phyloP scores from a whole-genome alignment of 2,329 filamentous ascomycete species.

The Ophiosphaerella narmari region DNA sequence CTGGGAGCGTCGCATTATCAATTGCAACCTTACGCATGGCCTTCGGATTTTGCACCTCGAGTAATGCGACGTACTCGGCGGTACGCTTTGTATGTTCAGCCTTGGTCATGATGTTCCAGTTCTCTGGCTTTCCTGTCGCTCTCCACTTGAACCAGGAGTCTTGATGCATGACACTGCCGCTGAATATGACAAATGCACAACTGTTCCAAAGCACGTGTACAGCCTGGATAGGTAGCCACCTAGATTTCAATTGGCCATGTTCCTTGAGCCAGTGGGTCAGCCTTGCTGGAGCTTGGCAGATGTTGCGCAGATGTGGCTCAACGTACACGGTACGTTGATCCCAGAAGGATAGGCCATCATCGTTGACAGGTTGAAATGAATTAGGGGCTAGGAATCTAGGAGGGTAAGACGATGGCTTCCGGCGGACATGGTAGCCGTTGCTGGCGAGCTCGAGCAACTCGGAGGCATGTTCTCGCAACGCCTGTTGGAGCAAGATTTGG shows the following conservation, averaged over 20 bases:
- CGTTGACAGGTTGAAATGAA: slow-evolving; percentile 29
- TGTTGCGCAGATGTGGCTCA: slow-evolving; percentile 39
- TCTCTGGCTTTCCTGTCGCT: slow-evolving; percentile 26
- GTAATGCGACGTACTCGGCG: slow-evolving; percentile 34
- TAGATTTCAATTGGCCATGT: slow-evolving; percentile 32
- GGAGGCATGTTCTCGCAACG: slow-evolving; percentile 26
- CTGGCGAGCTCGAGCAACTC: slow-evolving; percentile 26
- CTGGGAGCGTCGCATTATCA: slow-evolving; percentile 14
- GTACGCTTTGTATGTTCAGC: slow-evolving; percentile 39
- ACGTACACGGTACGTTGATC: slow-evolving; percentile 45
- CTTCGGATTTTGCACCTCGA: slow-evolving; percentile 25
- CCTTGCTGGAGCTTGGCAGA: slow-evolving; percentile 37
- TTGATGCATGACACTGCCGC: slow-evolving; percentile 37
- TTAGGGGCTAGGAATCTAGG: slow-evolving; percentile 33
- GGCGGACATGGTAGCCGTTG: slow-evolving; percentile 37
- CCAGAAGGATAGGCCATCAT: slow-evolving; percentile 41
- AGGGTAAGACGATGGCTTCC: slow-evolving; percentile 35
- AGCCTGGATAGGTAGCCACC: slow-evolving; percentile 44
- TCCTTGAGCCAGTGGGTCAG: slow-evolving; percentile 38
- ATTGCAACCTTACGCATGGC: slow-evolving; percentile 17
- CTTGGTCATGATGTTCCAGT: slow-evolving; percentile 45
- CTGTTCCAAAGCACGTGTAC: slow-evolving; percentile 37
- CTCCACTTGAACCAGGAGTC: slow-evolving; percentile 40
- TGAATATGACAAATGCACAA: slow-evolving; percentile 43
- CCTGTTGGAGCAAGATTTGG: slow-evolving; percentile 33